Percentiles rank a stretch among this genome's conserved stretches.
Conservation (phyloP, 2,329 filamentous ascomycete species). For the Colletotrichum sansevieriae region DNA sequence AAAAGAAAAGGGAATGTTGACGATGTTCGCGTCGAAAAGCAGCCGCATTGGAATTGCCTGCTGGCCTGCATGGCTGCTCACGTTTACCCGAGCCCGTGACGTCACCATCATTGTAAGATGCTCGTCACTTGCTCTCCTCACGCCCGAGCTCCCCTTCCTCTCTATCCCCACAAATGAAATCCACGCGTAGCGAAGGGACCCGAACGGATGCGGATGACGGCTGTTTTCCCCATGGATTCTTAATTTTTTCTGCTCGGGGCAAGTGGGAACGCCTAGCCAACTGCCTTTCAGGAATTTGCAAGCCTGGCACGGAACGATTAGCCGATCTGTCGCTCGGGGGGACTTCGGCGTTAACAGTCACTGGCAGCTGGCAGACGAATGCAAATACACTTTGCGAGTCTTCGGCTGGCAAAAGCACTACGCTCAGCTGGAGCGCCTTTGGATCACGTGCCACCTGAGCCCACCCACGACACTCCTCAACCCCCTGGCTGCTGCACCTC, state of each 20-base stretch:
- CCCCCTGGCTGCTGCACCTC: background rate
- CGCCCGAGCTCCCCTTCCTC: background rate
- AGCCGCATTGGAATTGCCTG: background rate
- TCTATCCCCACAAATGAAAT: background rate
- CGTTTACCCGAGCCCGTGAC: slow-evolving; percentile 32
- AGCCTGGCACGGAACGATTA: background rate
- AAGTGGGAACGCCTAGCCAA: background rate
- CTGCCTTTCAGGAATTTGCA: slow-evolving; percentile 26
- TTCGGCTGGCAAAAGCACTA: background rate
- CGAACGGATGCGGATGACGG: slow-evolving; percentile 16
- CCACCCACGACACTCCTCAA: no score
- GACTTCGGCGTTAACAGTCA: background rate
- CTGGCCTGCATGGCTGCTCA: background rate
- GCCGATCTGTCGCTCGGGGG: background rate
- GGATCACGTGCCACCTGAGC: no score
- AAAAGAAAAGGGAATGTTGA: background rate
- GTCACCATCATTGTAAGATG: slow-evolving; percentile 21
- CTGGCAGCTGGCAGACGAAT: background rate
- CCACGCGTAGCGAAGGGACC: background rate
- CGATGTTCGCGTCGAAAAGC: background rate
- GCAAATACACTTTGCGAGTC: background rate
- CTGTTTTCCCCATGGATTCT: background rate
- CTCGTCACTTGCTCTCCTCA: slow-evolving; percentile 3
- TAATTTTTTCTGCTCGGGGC: no score
- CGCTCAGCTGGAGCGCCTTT: no score